Evolutionary conservation across 768 basidiomycete genomes (phyloP), one percentile per base, ranked within the genome.

Genomic region (Rhizopogon sp.): DNA sequence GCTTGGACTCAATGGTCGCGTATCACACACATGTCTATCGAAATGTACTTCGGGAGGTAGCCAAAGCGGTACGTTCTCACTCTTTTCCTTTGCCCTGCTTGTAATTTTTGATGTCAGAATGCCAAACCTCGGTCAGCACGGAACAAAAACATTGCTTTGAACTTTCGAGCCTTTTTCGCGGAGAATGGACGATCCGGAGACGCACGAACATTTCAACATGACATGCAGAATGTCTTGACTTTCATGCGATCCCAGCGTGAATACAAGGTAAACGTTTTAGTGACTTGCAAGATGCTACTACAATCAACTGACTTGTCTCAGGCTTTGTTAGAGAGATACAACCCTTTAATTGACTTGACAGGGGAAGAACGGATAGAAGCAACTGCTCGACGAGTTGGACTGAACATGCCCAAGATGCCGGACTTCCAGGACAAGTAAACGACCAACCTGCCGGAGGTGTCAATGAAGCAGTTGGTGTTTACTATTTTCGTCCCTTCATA

Each of bases 311-410:
- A 35, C 3, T 31, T 1, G 11, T 22, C 37, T 14, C 63, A 97
- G 94, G 75, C 74, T 20, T 74, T 97, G 46, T 70, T 97, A 57
- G 88, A 91, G 52, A 77, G 91, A 52, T 98, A 98, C 73, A 96
- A 94, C 68, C 93, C 94, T 0, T 73, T 88, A 16, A 70, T 85
- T 41, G 89, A 93, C 63, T 76, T 95, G 58, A 87, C 91, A 0
- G 73, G 79, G 5, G 84, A 92, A 60, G 92, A 96, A 66, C 76
- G 88, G 60, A 79, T 96, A 57, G 77, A 85, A 62, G 90, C 90
- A 1, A 94, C 94, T 0, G 93, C 93, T 3, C 79, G 84, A 43
- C 75, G 93, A 58, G 94, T 98, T 37, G 94, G 94, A 4, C 71
- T 98, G 52, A 79, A 96, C 63, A 86, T 94, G 79, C 93, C 93